These are phyloP conservation scores for Rhizomucor miehei DNA, from an alignment of 371 early-diverging fungal species.

Conservation along the genomic window DNA sequence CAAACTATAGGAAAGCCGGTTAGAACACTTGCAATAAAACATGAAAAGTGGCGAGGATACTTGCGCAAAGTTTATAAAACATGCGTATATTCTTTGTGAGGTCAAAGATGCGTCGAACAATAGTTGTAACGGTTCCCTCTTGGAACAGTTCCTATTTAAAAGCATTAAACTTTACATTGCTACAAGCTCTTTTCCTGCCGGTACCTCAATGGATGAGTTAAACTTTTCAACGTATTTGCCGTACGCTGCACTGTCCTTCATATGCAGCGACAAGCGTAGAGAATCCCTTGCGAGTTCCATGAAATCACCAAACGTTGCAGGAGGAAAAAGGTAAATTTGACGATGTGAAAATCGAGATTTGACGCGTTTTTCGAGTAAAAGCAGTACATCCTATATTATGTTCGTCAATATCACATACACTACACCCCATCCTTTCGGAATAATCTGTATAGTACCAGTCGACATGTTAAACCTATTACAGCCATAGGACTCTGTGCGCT, in stretches of 20 bases:
- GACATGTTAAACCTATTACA: constrained; percentile 82
- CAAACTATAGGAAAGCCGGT: constrained; percentile 39
- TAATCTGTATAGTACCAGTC: constrained; percentile 52
- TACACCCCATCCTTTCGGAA: background rate
- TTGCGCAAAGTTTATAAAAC: constrained; percentile 62
- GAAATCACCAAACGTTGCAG: constrained; percentile 57
- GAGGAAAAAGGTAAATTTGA: constrained; percentile 67
- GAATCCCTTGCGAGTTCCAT: constrained; percentile 47
- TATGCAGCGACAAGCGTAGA: constrained; percentile 26
- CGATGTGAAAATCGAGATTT: constrained; percentile 93
- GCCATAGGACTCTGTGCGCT: constrained; percentile 80
- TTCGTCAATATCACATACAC: background rate
- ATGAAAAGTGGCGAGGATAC: constrained; percentile 6
- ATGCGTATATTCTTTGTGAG: constrained; percentile 58
- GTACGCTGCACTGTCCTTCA: constrained; percentile 10
- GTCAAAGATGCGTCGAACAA: constrained; percentile 59
- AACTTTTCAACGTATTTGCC: constrained; percentile 18
- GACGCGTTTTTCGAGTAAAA: constrained; percentile 90
- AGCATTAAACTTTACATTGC: background rate
- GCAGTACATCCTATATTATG: constrained; percentile 67
- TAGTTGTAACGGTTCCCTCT: constrained; percentile 39
- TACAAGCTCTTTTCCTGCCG: background rate
- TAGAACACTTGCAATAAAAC: background rate
- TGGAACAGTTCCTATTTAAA: constrained; percentile 41
- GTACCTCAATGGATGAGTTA: constrained; percentile 31